A percentile compares a stretch with the other conserved stretches of the same genome.
phyloP scores from a whole-genome alignment of 1,139 yeast species.

The Yamadazyma taylorii region DNA sequence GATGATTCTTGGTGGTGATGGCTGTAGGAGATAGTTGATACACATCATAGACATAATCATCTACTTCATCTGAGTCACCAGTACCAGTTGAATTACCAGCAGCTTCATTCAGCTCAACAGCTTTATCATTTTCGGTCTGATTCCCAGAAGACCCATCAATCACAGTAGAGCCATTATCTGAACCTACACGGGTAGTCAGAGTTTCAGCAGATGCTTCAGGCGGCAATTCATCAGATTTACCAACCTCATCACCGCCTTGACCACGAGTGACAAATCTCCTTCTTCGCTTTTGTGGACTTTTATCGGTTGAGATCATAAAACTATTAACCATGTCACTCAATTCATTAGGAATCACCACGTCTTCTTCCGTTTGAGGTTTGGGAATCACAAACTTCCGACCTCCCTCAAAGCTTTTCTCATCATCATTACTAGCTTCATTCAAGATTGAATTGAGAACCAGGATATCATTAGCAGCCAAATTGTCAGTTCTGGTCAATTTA shows the following conservation, averaged over 20 bases:
- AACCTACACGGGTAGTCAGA: too few relatives aligned
- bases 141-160: too few relatives aligned
- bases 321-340: conserved; percentile 67
- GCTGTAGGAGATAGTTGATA: conserved; percentile 46
- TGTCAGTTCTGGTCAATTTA: conserved; percentile 65
- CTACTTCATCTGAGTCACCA: too few relatives aligned
- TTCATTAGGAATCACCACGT: conserved; percentile 52
- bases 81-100: too few relatives aligned
- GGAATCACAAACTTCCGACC: conserved; percentile 35
- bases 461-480: conserved; percentile 14
- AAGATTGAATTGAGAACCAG: conserved; percentile 13
- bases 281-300: conserved; percentile 5
- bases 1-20: conserved; percentile 52
- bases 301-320: conserved; percentile 34
- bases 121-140: not conserved
- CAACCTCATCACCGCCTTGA: not conserved
- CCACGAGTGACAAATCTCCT: conserved; percentile 6
- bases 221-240: conserved; percentile 4
- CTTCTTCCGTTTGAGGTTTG: conserved; percentile 38
- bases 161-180: too few relatives aligned
- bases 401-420: conserved; percentile 9
- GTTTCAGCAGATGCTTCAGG: too few relatives aligned
- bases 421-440: conserved; percentile 11
- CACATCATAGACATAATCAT: conserved; percentile 88
- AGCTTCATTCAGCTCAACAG: not conserved